Evolutionary conservation across 164 flowering plant species (phyloP).

Genomic region (Pachysandra terminalis): DNA sequence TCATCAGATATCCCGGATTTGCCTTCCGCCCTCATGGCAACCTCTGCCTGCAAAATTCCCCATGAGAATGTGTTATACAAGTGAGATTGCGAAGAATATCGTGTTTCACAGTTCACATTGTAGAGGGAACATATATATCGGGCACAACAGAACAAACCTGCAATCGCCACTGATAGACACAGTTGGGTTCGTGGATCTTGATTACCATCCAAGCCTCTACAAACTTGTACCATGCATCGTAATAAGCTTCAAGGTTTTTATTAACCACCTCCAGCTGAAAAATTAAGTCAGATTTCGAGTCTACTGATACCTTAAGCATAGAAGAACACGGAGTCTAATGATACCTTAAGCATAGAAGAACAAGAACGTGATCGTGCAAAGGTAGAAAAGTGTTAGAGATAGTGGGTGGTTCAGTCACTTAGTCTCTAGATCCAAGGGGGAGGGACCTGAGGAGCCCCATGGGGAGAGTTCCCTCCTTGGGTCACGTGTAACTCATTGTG

Average conservation of each 20-base stretch:
- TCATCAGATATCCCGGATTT: conserved; percentile 3
- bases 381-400: too few species aligned
- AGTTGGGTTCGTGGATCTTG: conserved; percentile 81
- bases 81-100: background rate
- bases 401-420: too few species aligned
- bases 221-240: conserved; percentile 92
- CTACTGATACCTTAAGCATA: background rate
- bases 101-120: background rate
- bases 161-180: conserved; percentile 89
- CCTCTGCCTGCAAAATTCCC: conserved; percentile 22
- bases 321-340: conserved; percentile 33
- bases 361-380: too few species aligned
- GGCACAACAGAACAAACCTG: conserved; percentile 47
- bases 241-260: conserved; percentile 78
- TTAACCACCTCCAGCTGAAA: conserved; percentile 75
- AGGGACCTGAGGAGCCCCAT: too few species aligned
- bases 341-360: too few species aligned
- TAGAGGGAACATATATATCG: too few species aligned
- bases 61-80: background rate
- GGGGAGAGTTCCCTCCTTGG: too few species aligned
- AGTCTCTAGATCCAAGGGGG: too few species aligned
- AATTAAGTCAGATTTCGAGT: conserved; percentile 3
- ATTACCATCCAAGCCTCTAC: conserved; percentile 85
- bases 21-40: background rate
- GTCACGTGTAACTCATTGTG: too few species aligned